Base-by-base conservation (phyloP, 495 filamentous ascomycete species). In the Neurospora sp. region DNA sequence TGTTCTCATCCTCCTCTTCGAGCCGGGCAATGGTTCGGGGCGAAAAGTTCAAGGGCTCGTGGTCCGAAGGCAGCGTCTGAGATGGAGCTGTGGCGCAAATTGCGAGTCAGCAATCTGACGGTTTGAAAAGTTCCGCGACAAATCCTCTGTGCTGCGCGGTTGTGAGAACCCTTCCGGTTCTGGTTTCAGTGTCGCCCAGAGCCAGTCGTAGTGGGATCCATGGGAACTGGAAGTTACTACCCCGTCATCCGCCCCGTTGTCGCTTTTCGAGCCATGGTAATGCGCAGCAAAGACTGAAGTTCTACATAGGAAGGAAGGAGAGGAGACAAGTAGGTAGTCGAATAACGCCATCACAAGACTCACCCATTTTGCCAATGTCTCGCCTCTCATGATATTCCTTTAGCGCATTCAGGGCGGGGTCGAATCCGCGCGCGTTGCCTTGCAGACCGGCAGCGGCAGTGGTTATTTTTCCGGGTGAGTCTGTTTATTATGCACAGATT, bases 11-110 rank as follows among this genome's bases (percentile, higher is more conserved):
- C 69, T 79, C 81, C 61, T 81, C 82, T 73, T 84, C 83, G 16
- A 83, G 79, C 76, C 83, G 76, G 42, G 83, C 78, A 18, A 81
- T 79, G 76, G 81, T 74, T 74, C 84, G 81, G 41, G 83, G 78
- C 70, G 83, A 81, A 74, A 83, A 85, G 75, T 84, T 85, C 71
- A 83, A 71, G 42, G 79, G 77, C 69, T 85, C 83, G 77, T 83
- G 83, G 75, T 86, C 84, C 69, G 85, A 83, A 84, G 84, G 79
- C 83, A 84, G 80, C 83, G 83, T 81, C 80, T 85, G 84, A 79
- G 85, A 85, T 83, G 83, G 83, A 82, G 84, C 85, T 86, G 79
- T 53, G 71, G 71, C 70, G 73, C 74, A 74, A 73, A 78, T 10
- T 45, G 45, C 48, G 70, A 48, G 77, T 81, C 73, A 79, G 77